Evolutionary conservation across 2,329 filamentous ascomycete genomes (phyloP).

Genomic region (Onygena corvina): DNA sequence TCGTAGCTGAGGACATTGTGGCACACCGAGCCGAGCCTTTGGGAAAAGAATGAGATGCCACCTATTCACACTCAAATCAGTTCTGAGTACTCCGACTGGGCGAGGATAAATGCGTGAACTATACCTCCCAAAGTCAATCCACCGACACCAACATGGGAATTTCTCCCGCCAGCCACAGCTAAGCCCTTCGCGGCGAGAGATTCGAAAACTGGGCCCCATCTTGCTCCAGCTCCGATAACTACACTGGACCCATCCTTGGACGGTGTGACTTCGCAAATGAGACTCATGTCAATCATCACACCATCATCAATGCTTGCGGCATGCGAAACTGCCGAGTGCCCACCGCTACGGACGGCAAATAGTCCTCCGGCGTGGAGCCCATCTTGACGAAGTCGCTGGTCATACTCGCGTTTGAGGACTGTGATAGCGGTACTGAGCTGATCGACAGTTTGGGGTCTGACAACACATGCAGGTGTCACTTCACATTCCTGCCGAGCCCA

Average conservation of each 20-base stretch:
- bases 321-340: slow-evolving; percentile 28
- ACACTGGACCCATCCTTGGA: slow-evolving; percentile 20
- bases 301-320: slow-evolving; percentile 31
- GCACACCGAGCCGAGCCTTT: slow-evolving; percentile 37
- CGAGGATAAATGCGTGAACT: background rate
- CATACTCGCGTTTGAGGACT: slow-evolving; percentile 23
- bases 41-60: slow-evolving; percentile 26
- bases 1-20: slow-evolving; percentile 37
- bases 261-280: slow-evolving; percentile 21
- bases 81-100: background rate
- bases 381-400: slow-evolving; percentile 11
- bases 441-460: slow-evolving; percentile 21
- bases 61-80: background rate
- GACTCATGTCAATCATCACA: slow-evolving; percentile 32
- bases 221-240: slow-evolving; percentile 22
- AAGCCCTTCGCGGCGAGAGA: slow-evolving; percentile 19
- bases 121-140: slow-evolving; percentile 29
- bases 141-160: slow-evolving; percentile 23
- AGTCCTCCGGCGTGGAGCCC: background rate
- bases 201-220: slow-evolving; percentile 24
- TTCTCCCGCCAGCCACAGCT: slow-evolving; percentile 23
- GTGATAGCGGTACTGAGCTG: slow-evolving; percentile 22
- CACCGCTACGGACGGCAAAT: slow-evolving; percentile 31
- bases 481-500: slow-evolving; percentile 28
- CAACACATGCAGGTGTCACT: slow-evolving; percentile 22